Conservation (phyloP, 73 alveolate species). For the Symbiodinium pilosum region DNA sequence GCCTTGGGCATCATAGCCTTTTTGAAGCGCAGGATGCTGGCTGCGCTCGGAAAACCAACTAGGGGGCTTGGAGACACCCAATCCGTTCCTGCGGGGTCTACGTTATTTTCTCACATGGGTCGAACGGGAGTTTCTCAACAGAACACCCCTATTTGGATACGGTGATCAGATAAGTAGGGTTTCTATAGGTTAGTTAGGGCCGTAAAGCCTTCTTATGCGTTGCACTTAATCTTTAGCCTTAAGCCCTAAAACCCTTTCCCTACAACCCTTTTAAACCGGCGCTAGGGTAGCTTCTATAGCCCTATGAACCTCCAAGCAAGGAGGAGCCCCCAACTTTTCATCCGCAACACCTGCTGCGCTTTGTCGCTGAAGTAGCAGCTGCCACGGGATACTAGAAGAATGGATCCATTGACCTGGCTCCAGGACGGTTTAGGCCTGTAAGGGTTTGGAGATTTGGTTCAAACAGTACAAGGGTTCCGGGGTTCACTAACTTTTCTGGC, state of each 20-base stretch:
- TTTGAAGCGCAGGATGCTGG: too few species aligned
- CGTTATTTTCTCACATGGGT: too few species aligned
- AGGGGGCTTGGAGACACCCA: not conserved
- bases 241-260: not conserved
- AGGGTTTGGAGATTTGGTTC: too few species aligned
- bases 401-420: not conserved
- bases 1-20: too few species aligned
- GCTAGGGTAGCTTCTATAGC: not conserved
- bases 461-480: too few species aligned
- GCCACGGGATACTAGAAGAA: not conserved
- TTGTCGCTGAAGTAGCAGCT: not conserved
- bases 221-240: not conserved
- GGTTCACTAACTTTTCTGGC: too few species aligned
- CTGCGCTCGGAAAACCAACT: not conserved
- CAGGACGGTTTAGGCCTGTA: too few species aligned
- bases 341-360: not conserved
- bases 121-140: too few species aligned
- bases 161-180: not conserved
- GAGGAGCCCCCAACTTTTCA: not conserved
- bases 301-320: not conserved
- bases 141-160: too few species aligned
- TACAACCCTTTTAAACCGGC: not conserved
- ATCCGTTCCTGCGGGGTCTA: not conserved
- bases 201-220: not conserved
- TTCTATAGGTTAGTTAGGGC: too few species aligned